Evolutionary conservation across 495 filamentous ascomycete genomes (phyloP), one percentile per base, ranked within the genome.

Genomic region (Staphylotrichum tortipilum): DNA sequence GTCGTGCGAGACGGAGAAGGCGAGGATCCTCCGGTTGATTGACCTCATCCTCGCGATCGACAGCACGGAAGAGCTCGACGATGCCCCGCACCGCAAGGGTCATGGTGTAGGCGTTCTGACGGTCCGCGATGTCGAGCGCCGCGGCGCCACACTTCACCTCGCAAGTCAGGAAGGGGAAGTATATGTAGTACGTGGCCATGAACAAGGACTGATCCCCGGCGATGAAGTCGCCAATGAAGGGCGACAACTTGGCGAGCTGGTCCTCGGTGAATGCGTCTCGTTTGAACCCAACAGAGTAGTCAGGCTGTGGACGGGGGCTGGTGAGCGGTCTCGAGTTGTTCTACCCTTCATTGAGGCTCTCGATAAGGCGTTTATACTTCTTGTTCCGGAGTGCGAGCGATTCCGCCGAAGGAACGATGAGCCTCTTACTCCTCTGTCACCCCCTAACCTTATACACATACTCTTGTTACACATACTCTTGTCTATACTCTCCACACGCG

Each of bases 1-100:
- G 57, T 34, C 11, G 11, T 76, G 67, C 22, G 70, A 76, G 48
- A 78, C 59, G 3, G 69, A 76, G 26, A 77, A 77, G 28, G 61
- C 60, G 45, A 73, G 58, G 22, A 71, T 68, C 53, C 68, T 51
- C 39, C 56, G 59, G 49, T 74, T 34, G 31, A 73, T 74, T 34
- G 31, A 73, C 51, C 57, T 73, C 66, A 30, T 61, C 44, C 53
- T 68, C 54, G 37, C 64, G 67, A n/a, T 59, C 52, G 1, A 70
- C 62, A 11, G 35, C 11, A 43, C 38, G 33, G 39, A 57, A 63
- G 35, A 74, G 66, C 50, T 70, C 59, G 21, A 66, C 56, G 14
- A 71, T 40, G 35, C 38, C 65, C 24, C 2, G 2, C 10, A 28
- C 26, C 10, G 10, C 2, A 28, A 28, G 26, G 26, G 26, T 28